These are phyloP conservation scores for Pestalotiopsis sp. DNA, from an alignment of 2,329 filamentous ascomycete genomes.

Conservation along the genomic window DNA sequence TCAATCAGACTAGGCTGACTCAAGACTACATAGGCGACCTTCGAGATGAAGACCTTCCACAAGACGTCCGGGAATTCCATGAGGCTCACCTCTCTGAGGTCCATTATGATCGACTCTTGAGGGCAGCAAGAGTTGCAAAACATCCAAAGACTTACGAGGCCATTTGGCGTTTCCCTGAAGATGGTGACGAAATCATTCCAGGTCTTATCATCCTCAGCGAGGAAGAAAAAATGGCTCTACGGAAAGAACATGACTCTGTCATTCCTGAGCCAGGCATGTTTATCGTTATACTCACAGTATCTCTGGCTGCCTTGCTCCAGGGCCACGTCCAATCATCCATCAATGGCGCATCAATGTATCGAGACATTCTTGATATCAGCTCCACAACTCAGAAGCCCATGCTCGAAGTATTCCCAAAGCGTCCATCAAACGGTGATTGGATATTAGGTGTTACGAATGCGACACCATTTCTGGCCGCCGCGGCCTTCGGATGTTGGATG, in stretches of 20 bases:
- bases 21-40: background rate
- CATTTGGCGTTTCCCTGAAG: background rate
- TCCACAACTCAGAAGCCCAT: background rate
- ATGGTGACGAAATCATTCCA: background rate
- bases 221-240: conserved; percentile 39
- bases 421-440: conserved; percentile 28
- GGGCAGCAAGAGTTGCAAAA: background rate
- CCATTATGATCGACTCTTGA: background rate
- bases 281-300: conserved; percentile 43
- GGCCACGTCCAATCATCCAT: conserved; percentile 35
- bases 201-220: conserved; percentile 30
- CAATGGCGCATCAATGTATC: background rate
- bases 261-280: conserved; percentile 41
- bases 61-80: background rate
- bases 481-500: conserved; percentile 39
- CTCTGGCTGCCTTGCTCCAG: conserved; percentile 44
- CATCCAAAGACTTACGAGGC: background rate
- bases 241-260: conserved; percentile 37
- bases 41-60: background rate
- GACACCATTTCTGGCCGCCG: conserved; percentile 40
- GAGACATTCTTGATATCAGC: background rate
- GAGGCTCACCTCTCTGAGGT: background rate
- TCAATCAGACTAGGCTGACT: background rate
- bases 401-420: background rate
- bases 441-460: conserved; percentile 41